A percentile compares a stretch with the other conserved stretches of the same genome.
Conservation (phyloP, 306 rosid genomes). For the Cucurbita maxima region DNA sequence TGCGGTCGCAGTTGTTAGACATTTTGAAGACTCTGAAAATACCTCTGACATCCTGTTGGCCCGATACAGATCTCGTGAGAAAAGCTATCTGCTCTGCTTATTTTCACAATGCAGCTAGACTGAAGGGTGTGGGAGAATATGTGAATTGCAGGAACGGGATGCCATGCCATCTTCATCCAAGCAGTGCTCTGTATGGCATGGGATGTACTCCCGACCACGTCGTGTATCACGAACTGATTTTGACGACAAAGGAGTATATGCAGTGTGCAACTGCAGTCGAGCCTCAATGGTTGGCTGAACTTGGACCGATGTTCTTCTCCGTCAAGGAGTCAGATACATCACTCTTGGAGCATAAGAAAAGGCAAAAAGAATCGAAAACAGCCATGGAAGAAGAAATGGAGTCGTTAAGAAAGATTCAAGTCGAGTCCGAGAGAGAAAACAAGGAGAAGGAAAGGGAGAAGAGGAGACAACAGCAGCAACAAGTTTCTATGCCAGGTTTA, state of each 20-base stretch:
- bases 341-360: conserved; percentile 74
- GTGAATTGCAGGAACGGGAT: conserved; percentile 74
- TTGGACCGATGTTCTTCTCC: conserved; percentile 96
- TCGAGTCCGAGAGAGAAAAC: conserved; percentile 39
- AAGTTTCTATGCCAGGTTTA: conserved; percentile 61
- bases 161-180: conserved; percentile 94
- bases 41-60: conserved; percentile 59
- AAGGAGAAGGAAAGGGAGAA: conserved; percentile 46
- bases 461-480: conserved; percentile 60
- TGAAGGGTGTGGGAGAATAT: conserved; percentile 95
- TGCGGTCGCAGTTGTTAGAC: conserved; percentile 82
- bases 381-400: conserved; percentile 99
- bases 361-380: conserved; percentile 75
- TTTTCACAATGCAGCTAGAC: conserved; percentile 79
- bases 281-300: conserved; percentile 92
- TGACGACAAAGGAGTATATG: conserved; percentile 88
- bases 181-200: conserved; percentile 96
- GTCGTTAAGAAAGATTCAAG: conserved; percentile 65
- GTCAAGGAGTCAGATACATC: conserved; percentile 96
- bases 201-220: conserved; percentile 90
- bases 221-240: conserved; percentile 74
- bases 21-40: conserved; percentile 77
- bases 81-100: conserved; percentile 93
- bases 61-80: conserved; percentile 75
- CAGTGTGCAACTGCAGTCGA: conserved; percentile 96